Base-by-base conservation (phyloP, 495 filamentous ascomycete species). In the Aspergillus conjunctus region DNA sequence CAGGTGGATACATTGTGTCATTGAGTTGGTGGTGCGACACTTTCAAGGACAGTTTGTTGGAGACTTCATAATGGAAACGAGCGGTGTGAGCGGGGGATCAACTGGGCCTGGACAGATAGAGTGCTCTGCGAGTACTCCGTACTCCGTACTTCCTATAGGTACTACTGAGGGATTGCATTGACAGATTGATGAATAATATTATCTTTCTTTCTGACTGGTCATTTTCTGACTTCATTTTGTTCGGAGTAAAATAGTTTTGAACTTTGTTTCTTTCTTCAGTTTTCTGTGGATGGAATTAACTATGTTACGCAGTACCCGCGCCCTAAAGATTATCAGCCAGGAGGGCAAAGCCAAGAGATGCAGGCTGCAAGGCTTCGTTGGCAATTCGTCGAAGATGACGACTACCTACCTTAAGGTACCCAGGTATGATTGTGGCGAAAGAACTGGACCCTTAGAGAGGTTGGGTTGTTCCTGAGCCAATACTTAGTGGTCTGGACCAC, bases 331-430 rank as follows among this genome's bases (percentile, higher is more conserved):
- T 30, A 51, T 3, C 18, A 32, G 12, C 49, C 26, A 32, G 26
- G 20, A 14, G 26, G 21, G 21, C 49, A 30, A 32, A n/a, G 30
- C 20, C 45, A 17, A 7, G 44, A 18, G 44, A 10, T 37, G 51
- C 51, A 53, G 52, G 4, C 58, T 61, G 59, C 44, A 56, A 21
- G 45, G 59, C 31, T 61, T 61, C 53, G 59, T 26, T 61, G 59
- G 31, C 53, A 52, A 30, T 31, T 48, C 26, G 18, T n/a, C 34
- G 17, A 18, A 7, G 14, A 20, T 9, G 21, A 21, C 10, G 30
- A 21, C 14, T 32, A n/a, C n/a, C n/a, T n/a, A n/a, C n/a, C n/a
- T n/a, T n/a, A n/a, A n/a, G n/a, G n/a, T n/a, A n/a, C n/a, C n/a
- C n/a, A n/a, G n/a, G n/a, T n/a, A n/a, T n/a, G n/a, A n/a, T n/a